phyloP scores from a whole-genome alignment of 1,284 basidiomycete species.

The Puccinia sorghi region DNA sequence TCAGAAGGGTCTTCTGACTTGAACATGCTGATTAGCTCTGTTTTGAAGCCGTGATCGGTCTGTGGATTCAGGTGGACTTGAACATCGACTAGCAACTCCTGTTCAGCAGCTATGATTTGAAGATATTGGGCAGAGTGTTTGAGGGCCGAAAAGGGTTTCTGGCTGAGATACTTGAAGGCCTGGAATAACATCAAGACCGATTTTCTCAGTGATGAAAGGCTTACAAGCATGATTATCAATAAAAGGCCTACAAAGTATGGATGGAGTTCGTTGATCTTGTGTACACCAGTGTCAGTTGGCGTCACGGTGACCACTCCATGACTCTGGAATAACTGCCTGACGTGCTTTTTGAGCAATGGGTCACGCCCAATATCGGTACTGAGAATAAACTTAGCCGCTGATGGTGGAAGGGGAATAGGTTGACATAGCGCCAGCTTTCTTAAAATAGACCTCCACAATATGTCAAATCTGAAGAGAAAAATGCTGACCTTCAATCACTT shows the following conservation, averaged over 20 bases:
- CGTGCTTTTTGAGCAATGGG: conserved; percentile 78
- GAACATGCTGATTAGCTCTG: conserved; percentile 76
- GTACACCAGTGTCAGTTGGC: conserved; percentile 87
- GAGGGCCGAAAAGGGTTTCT: conserved; percentile 78
- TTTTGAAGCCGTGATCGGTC: conserved; percentile 68
- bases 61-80: conserved; percentile 70
- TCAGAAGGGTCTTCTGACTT: conserved; percentile 82
- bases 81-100: conserved; percentile 79
- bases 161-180: conserved; percentile 92
- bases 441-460: background rate
- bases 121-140: conserved; percentile 76
- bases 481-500: conserved; percentile 63
- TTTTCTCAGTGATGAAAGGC: background rate
- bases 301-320: conserved; percentile 77
- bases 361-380: conserved; percentile 90
- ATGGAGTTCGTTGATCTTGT: conserved; percentile 86
- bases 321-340: conserved; percentile 74
- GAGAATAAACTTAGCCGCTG: conserved; percentile 77
- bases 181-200: conserved; percentile 58
- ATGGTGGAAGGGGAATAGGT: background rate
- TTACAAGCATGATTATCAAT: background rate
- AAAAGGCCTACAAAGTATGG: conserved; percentile 71
- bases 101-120: conserved; percentile 86
- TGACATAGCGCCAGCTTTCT: background rate
- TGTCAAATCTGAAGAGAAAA: background rate